Evolutionary conservation across 2,329 filamentous ascomycete genomes (phyloP), one percentile per base, ranked within the genome.

Genomic region (Diaporthe helianthi): DNA sequence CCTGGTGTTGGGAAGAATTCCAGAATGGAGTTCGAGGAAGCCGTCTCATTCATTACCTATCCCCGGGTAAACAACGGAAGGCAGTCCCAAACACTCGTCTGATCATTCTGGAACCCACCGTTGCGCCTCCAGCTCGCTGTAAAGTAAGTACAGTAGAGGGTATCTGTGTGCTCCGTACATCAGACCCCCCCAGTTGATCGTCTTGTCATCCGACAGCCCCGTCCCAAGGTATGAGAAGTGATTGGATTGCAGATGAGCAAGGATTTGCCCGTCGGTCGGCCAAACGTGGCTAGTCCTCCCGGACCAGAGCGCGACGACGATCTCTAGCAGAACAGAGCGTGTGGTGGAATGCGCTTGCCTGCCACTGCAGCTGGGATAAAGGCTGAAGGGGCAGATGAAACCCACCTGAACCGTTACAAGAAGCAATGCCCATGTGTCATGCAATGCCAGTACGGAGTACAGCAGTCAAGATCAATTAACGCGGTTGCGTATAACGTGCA

Each of bases 221-320:
- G 41, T 61, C 33, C 26, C 26, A 36, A 61, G 4, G 58, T 61
- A 47, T 33, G 29, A 7, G 26, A 17, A 17, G 26, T 61, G 41
- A 47, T 47, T 61, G 58, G 58, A 38, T 22, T n/a, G 58, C 17
- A 36, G 7, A 24, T 19, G 44, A 22, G n/a, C 29, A 36, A 19
- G 44, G 38, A 44, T 19, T 13, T 2, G 17, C 2, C 17, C 17
- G 10, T 63, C 58, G 58, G 58, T 63, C 58, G 58, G 44, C 58
- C 58, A 63, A 63, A 36, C 26, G n/a, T n/a, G 26, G 58, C 58
- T 63, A 63, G 58, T 47, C 58, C 58, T 36, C 41, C 41, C 41
- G 44, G 58, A 19, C 26, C 58, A 41, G 41, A 36, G 13, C 10
- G 31, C 41, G 24, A 24, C 29, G 19, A 36, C 41, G 58, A 61